Conservation (phyloP, 805 yeast genomes). For the Cyberlindnera nakhonratchasimensis region DNA sequence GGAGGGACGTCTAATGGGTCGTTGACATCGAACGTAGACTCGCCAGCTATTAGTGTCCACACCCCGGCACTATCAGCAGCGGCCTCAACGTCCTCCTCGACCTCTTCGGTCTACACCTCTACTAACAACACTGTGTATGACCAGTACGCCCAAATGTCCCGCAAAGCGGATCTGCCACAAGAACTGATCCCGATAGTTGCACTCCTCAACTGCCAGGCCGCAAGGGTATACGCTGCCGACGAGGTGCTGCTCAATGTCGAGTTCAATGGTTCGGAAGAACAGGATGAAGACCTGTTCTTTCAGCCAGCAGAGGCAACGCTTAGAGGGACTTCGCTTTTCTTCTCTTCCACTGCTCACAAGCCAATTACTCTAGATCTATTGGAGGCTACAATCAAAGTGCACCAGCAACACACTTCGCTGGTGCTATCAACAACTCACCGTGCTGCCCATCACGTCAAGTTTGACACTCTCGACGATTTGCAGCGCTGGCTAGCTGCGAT, state of each 20-base stretch:
- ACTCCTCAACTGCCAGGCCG: conserved; percentile 64
- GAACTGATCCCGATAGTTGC: conserved; percentile 73
- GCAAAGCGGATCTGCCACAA: conserved; percentile 40
- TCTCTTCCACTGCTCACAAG: conserved; percentile 25
- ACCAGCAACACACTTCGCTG: conserved; percentile 4
- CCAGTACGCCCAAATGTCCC: conserved; percentile 12
- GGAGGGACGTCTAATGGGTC: not conserved
- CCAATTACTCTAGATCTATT: conserved; percentile 34
- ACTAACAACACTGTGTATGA: conserved; percentile 6
- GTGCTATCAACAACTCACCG: conserved; percentile 16
- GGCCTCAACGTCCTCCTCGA: conserved; percentile 1
- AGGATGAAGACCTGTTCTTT: conserved; percentile 26
- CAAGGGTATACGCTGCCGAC: conserved; percentile 48
- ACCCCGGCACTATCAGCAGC: not conserved
- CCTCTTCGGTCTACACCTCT: conserved; percentile 3
- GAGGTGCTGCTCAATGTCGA: conserved; percentile 42
- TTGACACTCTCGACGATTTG: conserved; percentile 12
- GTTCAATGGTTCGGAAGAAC: conserved; percentile 24
- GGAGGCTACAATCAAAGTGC: conserved; percentile 17
- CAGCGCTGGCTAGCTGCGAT: conserved; percentile 46
- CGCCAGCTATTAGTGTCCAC: not conserved
- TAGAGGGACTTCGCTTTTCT: conserved; percentile 36
- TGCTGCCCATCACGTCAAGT: conserved; percentile 24
- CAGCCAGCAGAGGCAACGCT: conserved; percentile 24
- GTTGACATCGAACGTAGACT: not conserved